Conservation (phyloP, 2,329 filamentous ascomycete species). For the Aureobasidium sp. region DNA sequence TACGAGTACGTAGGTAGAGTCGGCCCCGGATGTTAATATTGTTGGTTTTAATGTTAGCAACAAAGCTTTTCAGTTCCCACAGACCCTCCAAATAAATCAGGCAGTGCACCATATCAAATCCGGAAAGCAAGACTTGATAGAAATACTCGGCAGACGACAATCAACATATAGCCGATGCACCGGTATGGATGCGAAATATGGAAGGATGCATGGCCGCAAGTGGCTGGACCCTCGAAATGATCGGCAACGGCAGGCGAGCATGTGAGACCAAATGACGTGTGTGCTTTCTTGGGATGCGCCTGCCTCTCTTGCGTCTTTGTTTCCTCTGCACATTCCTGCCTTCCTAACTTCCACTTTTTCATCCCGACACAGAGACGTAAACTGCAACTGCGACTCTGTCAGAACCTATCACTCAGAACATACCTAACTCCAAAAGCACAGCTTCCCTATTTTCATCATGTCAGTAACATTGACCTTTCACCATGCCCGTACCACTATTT, state of each 20-base stretch:
- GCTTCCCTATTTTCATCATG: neutral
- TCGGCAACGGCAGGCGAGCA: neutral
- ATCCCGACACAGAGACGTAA: neutral
- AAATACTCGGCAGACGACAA: neutral
- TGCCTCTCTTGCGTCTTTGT: neutral
- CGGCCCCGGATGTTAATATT: neutral
- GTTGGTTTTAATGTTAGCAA: no score
- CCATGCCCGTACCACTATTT: neutral
- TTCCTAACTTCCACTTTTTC: neutral
- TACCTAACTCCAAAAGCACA: neutral
- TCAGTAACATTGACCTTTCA: neutral
- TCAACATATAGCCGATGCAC: slow-evolving; percentile 14
- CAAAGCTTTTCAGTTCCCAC: no score
- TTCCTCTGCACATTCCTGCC: neutral
- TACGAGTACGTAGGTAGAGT: slow-evolving; percentile 23
- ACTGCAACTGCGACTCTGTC: neutral
- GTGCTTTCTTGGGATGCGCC: neutral
- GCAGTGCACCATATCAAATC: no score
- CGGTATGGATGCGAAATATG: slow-evolving; percentile 16
- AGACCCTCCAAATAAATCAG: no score
- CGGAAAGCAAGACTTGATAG: neutral
- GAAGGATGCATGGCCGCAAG: slow-evolving; percentile 8
- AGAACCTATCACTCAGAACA: neutral
- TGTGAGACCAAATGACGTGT: slow-evolving; percentile 7
- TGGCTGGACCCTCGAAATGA: slow-evolving; percentile 1